These are phyloP conservation scores for Triangularia verruculosa DNA, from an alignment of 2,329 filamentous ascomycete genomes.

Conservation along the genomic window DNA sequence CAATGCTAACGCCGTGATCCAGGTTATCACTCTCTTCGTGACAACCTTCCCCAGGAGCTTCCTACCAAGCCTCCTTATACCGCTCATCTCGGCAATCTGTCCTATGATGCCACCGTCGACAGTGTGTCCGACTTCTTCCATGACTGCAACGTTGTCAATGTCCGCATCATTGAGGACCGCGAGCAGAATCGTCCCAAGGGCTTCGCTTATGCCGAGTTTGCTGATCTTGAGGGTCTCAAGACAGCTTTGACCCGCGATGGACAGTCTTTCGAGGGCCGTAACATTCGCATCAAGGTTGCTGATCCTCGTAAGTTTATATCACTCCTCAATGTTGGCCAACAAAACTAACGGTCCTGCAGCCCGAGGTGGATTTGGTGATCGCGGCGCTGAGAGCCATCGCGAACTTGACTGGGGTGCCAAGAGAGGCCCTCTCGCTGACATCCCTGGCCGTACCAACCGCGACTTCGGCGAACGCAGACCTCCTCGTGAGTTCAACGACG, in stretches of 20 bases:
- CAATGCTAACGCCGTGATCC: constrained; percentile 15
- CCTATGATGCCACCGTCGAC: constrained; percentile 84
- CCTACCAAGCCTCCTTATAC: constrained; percentile 93
- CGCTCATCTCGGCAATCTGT: constrained; percentile 92
- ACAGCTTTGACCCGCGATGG: constrained; percentile 83
- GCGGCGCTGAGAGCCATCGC: constrained; percentile 45
- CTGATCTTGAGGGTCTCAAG: constrained; percentile 81
- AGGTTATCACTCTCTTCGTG: constrained; percentile 62
- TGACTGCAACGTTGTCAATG: constrained; percentile 80
- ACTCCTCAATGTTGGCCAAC: not conserved
- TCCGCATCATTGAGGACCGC: constrained; percentile 96
- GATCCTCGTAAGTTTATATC: constrained; percentile 80
- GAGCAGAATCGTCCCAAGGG: constrained; percentile 92
- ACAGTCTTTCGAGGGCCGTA: constrained; percentile 78
- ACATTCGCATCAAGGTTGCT: constrained; percentile 90
- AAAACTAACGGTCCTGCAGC: constrained; percentile 56
- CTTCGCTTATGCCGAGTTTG: constrained; percentile 97
- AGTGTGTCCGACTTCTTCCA: constrained; percentile 84
- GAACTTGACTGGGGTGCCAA: constrained; percentile 41
- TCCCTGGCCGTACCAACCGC: constrained; percentile 42
- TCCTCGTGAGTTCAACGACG: constrained; percentile 67
- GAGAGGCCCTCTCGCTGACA: constrained; percentile 33
- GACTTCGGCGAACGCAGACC: constrained; percentile 64
- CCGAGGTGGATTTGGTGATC: constrained; percentile 64
- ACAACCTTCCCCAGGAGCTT: constrained; percentile 69